Conservation (phyloP, 2,329 filamentous ascomycete genomes). For the Neofusicoccum umdonicola region DNA sequence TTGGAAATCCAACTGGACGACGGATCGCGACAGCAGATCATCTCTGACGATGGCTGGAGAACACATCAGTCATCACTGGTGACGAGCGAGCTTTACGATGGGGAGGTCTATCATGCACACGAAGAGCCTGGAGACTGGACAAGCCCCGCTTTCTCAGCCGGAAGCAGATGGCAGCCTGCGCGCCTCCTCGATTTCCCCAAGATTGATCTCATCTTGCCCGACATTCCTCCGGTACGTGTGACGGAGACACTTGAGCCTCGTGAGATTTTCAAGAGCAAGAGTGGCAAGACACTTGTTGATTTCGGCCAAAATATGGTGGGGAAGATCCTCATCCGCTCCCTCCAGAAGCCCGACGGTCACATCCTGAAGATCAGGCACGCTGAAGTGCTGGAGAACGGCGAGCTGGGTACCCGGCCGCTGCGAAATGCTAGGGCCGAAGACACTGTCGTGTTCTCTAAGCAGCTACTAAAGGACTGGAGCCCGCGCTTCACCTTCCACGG, state of each 20-base stretch:
- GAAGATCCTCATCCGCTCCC: slow-evolving; percentile 39
- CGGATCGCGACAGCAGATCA: slow-evolving; percentile 20
- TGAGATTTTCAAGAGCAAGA: slow-evolving; percentile 33
- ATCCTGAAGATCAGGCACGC: slow-evolving; percentile 52
- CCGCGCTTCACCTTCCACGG: slow-evolving; percentile 55
- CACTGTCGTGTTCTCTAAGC: slow-evolving; percentile 34
- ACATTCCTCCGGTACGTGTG: slow-evolving; percentile 46
- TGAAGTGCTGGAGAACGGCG: slow-evolving; percentile 54
- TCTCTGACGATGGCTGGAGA: slow-evolving; percentile 39
- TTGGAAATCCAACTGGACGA: slow-evolving; percentile 38
- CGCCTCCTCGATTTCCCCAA: slow-evolving; percentile 30
- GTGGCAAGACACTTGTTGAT: slow-evolving; percentile 52
- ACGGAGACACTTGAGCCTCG: slow-evolving; percentile 30
- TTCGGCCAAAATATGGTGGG: slow-evolving; percentile 61
- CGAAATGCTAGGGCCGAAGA: slow-evolving; percentile 46
- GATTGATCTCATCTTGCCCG: slow-evolving; percentile 39
- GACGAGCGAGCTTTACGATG: slow-evolving; percentile 51
- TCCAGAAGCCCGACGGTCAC: slow-evolving; percentile 38
- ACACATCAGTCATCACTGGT: slow-evolving; percentile 34
- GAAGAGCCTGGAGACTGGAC: slow-evolving; percentile 24
- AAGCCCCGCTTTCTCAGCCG: slow-evolving; percentile 22
- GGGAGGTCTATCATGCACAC: slow-evolving; percentile 51
- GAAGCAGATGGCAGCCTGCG: slow-evolving; percentile 32
- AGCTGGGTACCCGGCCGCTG: slow-evolving; percentile 45
- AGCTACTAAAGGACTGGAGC: slow-evolving; percentile 36